Evolutionary conservation across 352 stramenopile genomes (phyloP).

Genomic region (Phytopythium cucurbitacearum): DNA sequence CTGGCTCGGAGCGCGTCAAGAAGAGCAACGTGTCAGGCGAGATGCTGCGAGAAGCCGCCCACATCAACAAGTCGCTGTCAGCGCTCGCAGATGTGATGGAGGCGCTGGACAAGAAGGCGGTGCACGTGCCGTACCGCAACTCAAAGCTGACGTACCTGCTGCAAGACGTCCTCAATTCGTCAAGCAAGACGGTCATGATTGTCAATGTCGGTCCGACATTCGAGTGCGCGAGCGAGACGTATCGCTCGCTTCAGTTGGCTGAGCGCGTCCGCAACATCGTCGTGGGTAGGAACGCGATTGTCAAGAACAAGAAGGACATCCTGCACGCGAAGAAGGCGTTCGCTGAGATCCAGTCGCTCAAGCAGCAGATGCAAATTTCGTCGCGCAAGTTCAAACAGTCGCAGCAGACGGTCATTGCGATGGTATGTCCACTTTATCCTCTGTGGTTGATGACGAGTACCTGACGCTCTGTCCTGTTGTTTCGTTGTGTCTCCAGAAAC

Average conservation of each 20-base stretch:
- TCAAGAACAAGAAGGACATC: slow-evolving; percentile 84
- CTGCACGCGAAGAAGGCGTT: slow-evolving; percentile 92
- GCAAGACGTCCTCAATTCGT: slow-evolving; percentile 89
- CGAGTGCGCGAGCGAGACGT: slow-evolving; percentile 82
- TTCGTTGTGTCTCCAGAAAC: slow-evolving; percentile 66
- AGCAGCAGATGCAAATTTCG: slow-evolving; percentile 87
- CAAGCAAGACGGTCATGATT: slow-evolving; percentile 94
- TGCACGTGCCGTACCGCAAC: slow-evolving; percentile 96
- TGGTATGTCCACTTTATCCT: slow-evolving; percentile 73
- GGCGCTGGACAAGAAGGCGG: slow-evolving; percentile 86
- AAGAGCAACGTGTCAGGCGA: slow-evolving; percentile 87
- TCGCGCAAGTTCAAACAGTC: slow-evolving; percentile 83
- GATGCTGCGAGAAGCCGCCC: slow-evolving; percentile 70
- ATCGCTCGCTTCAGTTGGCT: slow-evolving; percentile 85
- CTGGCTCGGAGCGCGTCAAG: slow-evolving; percentile 90
- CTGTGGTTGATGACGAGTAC: neutral
- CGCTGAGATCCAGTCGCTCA: slow-evolving; percentile 92
- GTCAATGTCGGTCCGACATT: slow-evolving; percentile 86
- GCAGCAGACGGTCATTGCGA: slow-evolving; percentile 87
- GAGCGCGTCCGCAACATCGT: slow-evolving; percentile 79
- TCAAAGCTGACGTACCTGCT: slow-evolving; percentile 98
- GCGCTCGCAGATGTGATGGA: slow-evolving; percentile 93
- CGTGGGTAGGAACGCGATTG: slow-evolving; percentile 72
- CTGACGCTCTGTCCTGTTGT: slow-evolving; percentile 5
- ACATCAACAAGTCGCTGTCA: slow-evolving; percentile 90